A percentile compares a stretch with the other conserved stretches of the same genome.
Evolutionary conservation across 2,329 filamentous ascomycete species (phyloP).

Genomic region (Fusarium sp.): DNA sequence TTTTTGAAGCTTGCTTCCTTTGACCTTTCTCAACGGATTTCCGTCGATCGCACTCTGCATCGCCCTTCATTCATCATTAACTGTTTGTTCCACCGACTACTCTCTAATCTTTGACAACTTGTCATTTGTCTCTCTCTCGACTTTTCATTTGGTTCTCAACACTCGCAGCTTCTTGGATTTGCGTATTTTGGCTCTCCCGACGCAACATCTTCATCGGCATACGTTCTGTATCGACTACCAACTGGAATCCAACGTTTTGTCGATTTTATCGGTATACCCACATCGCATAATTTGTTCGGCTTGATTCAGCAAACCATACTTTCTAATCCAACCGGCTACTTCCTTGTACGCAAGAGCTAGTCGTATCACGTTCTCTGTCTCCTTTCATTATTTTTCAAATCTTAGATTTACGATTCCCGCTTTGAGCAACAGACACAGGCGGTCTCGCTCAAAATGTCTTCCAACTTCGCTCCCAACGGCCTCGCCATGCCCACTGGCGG

Average conservation of each 20-base stretch:
- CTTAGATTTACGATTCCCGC: conserved; percentile 33
- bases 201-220: conserved; percentile 34
- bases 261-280: conserved; percentile 43
- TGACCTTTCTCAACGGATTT: conserved; percentile 13
- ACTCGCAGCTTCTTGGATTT: conserved; percentile 45
- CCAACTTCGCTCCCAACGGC: conserved; percentile 79
- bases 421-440: conserved; percentile 86
- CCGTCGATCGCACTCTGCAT: conserved; percentile 30
- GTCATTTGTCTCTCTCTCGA: conserved; percentile 34
- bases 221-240: conserved; percentile 34
- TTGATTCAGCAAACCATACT: conserved; percentile 32
- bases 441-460: conserved; percentile 99
- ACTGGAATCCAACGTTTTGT: conserved; percentile 31
- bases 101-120: conserved; percentile 41
- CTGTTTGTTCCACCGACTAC: conserved; percentile 37
- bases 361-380: conserved; percentile 41
- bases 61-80: conserved; percentile 44
- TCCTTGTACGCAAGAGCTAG: conserved; percentile 31
- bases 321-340: conserved; percentile 41
- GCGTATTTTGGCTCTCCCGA: conserved; percentile 33
- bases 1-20: conserved; percentile 34
- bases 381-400: conserved; percentile 22
- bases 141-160: conserved; percentile 30
- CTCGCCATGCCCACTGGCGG: conserved; percentile 82
- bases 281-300: conserved; percentile 43